Percentiles rank a stretch among this genome's conserved stretches.
These are phyloP conservation scores for Alternaria arborescens DNA, from an alignment of 2,329 filamentous ascomycete species.

Conservation along the genomic window DNA sequence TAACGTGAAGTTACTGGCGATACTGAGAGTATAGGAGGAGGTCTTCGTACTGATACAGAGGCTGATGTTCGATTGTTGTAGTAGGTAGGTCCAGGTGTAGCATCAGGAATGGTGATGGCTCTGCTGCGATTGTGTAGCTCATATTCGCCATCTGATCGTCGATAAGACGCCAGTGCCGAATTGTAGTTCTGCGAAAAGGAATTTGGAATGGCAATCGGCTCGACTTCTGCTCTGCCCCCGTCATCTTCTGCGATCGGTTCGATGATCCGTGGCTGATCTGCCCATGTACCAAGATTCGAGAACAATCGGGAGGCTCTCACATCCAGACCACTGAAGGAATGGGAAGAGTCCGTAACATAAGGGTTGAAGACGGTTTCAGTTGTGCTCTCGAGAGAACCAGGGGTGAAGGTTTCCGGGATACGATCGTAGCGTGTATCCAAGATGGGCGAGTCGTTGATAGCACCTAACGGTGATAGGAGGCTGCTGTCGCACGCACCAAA, in stretches of 20 bases:
- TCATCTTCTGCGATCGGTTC: conserved; percentile 42
- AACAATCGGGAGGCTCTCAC: conserved; percentile 42
- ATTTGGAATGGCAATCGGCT: conserved; percentile 45
- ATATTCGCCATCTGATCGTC: conserved; percentile 19
- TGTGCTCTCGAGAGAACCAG: conserved; percentile 32
- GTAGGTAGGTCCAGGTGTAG: conserved; percentile 21
- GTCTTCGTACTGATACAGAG: conserved; percentile 24
- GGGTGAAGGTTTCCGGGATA: conserved; percentile 29
- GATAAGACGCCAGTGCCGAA: conserved; percentile 18
- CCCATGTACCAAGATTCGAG: conserved; percentile 40
- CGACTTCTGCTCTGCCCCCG: conserved; percentile 26
- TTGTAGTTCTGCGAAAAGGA: conserved; percentile 27
- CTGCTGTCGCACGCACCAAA: conserved; percentile 35
- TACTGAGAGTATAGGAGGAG: conserved; percentile 36
- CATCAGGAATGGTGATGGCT: conserved; percentile 43
- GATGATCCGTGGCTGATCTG: conserved; percentile 38
- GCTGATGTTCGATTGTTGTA: conserved; percentile 19
- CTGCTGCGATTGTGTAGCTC: conserved; percentile 27
- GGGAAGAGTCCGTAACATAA: conserved; percentile 35
- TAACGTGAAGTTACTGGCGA: conserved; percentile 37
- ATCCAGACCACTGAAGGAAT: conserved; percentile 43
- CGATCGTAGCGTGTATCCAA: conserved; percentile 35
- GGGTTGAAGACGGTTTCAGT: conserved; percentile 42
- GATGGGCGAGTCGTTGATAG: conserved; percentile 30
- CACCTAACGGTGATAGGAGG: conserved; percentile 25